Evolutionary conservation across 345 rosid genomes (phyloP).

Genomic region (Moringa oleifera): DNA sequence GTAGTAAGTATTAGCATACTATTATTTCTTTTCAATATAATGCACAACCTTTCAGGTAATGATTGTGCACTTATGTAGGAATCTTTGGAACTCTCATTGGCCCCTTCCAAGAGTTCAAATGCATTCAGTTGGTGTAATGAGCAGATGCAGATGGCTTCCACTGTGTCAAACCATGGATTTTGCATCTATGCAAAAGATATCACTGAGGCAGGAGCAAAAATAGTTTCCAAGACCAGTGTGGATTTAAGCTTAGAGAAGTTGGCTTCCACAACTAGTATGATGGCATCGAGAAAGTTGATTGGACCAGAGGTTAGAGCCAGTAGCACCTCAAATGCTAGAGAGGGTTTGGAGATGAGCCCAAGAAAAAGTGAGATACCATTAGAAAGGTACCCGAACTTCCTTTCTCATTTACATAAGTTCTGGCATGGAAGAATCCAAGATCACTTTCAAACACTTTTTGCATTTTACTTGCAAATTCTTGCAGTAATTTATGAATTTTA

Average conservation of each 20-base stretch:
- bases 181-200: conserved; percentile 44
- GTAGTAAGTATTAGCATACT: conserved; percentile 30
- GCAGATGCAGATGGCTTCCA: conserved; percentile 53
- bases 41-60: conserved; percentile 7
- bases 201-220: conserved; percentile 26
- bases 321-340: conserved; percentile 19
- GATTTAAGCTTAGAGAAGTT: conserved; percentile 32
- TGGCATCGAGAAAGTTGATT: conserved; percentile 24
- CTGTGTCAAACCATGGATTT: conserved; percentile 55
- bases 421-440: not conserved
- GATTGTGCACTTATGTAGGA: conserved; percentile 39
- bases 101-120: conserved; percentile 37
- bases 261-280: conserved; percentile 25
- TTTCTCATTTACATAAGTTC: not conserved
- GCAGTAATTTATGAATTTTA: not conserved
- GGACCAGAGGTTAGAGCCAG: conserved; percentile 22
- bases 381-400: conserved; percentile 30
- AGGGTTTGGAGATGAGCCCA: conserved; percentile 25
- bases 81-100: conserved; percentile 33
- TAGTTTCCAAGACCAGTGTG: conserved; percentile 18
- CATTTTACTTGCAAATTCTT: not conserved
- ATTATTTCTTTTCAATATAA: conserved; percentile 6
- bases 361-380: conserved; percentile 16
- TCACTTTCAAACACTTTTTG: too few relatives aligned
- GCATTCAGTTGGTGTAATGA: conserved; percentile 35